phyloP scores from a whole-genome alignment of 352 stramenopile species.

The Elongisporangium anandrum region DNA sequence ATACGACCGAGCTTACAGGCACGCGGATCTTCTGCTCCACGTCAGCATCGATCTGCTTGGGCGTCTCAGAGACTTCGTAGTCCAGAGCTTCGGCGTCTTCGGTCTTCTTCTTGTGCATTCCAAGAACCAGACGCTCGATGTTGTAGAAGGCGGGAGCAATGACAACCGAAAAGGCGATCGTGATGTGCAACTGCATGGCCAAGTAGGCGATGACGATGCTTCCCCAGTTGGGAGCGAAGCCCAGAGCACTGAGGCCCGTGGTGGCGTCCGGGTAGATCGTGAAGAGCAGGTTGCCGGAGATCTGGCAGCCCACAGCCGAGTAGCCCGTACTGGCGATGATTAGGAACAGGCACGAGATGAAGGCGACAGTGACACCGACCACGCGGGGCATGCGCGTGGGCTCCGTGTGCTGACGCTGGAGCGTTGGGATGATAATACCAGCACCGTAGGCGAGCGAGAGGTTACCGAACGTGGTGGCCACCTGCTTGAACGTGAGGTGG shows the following conservation, averaged over 20 bases:
- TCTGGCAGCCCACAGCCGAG: constrained; percentile 33
- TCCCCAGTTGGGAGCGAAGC: constrained; percentile 29
- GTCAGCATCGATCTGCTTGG: constrained; percentile 14
- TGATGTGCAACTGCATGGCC: constrained; percentile 51
- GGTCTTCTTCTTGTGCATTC: constrained; percentile 26
- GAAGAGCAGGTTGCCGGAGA: constrained; percentile 50
- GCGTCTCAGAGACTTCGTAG: constrained; percentile 10
- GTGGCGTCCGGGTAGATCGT: constrained; percentile 23
- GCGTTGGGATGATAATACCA: constrained; percentile 34
- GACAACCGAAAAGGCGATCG: constrained; percentile 34
- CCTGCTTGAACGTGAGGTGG: constrained; percentile 31
- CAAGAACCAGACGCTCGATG: constrained; percentile 23
- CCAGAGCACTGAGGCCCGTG: constrained; percentile 19
- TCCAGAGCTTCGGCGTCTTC: constrained; percentile 6
- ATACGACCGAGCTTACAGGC: constrained; percentile 41
- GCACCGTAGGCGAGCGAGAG: constrained; percentile 42
- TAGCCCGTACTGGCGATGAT: constrained; percentile 28
- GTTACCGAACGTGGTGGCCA: constrained; percentile 41
- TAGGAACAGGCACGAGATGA: constrained; percentile 42
- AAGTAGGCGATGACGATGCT: constrained; percentile 32
- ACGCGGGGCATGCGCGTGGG: constrained; percentile 46
- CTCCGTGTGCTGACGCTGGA: constrained; percentile 42
- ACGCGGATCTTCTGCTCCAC: constrained; percentile 18
- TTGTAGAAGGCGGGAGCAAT: constrained; percentile 36
- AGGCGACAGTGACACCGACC: constrained; percentile 28